Conservation (phyloP, 352 stramenopile genomes). For the Pythium sp. region DNA sequence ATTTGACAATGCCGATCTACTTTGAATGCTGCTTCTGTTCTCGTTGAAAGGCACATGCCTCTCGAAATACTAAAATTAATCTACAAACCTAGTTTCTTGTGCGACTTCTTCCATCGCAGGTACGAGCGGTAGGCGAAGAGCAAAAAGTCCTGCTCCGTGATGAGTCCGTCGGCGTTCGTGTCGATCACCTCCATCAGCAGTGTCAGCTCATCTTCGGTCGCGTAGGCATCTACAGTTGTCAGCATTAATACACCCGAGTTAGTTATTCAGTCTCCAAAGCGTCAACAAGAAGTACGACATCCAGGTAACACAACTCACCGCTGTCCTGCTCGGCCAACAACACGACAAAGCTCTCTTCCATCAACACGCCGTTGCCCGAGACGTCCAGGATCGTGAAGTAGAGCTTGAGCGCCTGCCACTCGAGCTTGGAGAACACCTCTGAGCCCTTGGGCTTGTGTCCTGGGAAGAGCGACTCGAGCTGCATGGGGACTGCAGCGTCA, state of each 20-base stretch:
- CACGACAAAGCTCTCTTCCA: slow-evolving; percentile 81
- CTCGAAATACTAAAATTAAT: no score
- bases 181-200: slow-evolving; percentile 80
- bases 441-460: slow-evolving; percentile 27
- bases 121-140: slow-evolving; percentile 76
- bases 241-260: neutral
- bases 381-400: slow-evolving; percentile 72
- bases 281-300: neutral
- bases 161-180: slow-evolving; percentile 70
- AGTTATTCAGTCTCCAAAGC: neutral
- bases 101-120: slow-evolving; percentile 57
- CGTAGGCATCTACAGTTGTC: slow-evolving; percentile 60
- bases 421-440: slow-evolving; percentile 55
- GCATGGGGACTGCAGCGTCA: neutral
- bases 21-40: neutral
- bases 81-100: slow-evolving; percentile 11
- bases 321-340: slow-evolving; percentile 79
- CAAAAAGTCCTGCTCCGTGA: slow-evolving; percentile 79
- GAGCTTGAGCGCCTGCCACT: slow-evolving; percentile 79
- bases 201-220: slow-evolving; percentile 76
- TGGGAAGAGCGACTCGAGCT: neutral
- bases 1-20: neutral
- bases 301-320: slow-evolving; percentile 49
- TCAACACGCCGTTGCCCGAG: slow-evolving; percentile 60
- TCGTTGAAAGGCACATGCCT: neutral